Conservation (phyloP, 1,284 basidiomycete genomes). For the Ceratobasidium sp. region DNA sequence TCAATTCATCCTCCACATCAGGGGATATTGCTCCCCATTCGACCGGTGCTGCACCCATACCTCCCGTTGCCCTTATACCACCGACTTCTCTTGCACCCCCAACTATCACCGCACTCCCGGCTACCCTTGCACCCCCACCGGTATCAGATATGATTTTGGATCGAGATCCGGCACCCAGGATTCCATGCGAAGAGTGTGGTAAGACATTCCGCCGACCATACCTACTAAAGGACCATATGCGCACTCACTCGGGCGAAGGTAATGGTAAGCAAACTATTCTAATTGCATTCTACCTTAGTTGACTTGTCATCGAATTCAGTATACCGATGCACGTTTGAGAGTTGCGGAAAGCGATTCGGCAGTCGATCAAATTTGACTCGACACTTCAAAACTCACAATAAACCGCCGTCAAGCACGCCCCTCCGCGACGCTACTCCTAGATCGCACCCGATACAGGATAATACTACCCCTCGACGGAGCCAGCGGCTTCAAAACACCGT, state of each 20-base stretch:
- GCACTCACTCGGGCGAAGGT: slow-evolving; percentile 7
- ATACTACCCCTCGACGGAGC: neutral
- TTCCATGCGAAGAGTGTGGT: neutral
- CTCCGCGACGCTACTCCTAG: neutral
- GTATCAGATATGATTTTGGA: neutral
- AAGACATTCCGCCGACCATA: slow-evolving; percentile 7
- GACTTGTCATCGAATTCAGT: neutral
- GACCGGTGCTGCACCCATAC: neutral
- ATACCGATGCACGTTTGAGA: neutral
- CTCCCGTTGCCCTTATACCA: too few species aligned
- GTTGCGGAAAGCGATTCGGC: neutral
- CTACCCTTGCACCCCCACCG: too few species aligned
- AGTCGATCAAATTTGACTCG: slow-evolving; percentile 17
- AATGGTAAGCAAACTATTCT: neutral
- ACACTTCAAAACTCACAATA: slow-evolving; percentile 9
- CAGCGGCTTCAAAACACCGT: neutral
- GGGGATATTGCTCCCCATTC: neutral
- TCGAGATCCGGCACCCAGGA: neutral
- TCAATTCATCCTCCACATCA: neutral
- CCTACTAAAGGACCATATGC: slow-evolving; percentile 11
- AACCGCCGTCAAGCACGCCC: neutral
- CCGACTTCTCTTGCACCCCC: too few species aligned
- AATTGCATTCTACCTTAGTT: neutral
- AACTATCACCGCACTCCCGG: neutral
- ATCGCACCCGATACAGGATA: neutral